Evolutionary conservation across 2,329 filamentous ascomycete species (phyloP).

Genomic region (Ascochyta clinopodiicola): DNA sequence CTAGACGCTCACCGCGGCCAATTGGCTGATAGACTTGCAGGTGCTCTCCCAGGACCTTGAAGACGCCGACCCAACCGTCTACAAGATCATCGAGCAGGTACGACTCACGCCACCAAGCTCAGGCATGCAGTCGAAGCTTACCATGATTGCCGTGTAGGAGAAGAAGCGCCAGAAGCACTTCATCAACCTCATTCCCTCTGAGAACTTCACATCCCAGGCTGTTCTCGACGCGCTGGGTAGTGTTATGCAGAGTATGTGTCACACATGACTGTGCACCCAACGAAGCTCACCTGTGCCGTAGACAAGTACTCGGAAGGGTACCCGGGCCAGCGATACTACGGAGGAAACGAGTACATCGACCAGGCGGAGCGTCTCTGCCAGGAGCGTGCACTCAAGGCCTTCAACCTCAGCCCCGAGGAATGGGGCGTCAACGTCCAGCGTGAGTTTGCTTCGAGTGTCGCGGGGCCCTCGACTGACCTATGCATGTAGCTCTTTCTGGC

Average conservation of each 20-base stretch:
- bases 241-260: constrained; percentile 52
- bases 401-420: constrained; percentile 82
- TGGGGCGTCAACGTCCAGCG: constrained; percentile 99
- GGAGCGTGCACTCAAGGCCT: constrained; percentile 87
- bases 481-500: constrained; percentile 72
- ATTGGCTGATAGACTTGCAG: constrained; percentile 55
- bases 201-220: constrained; percentile 98
- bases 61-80: constrained; percentile 85
- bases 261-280: constrained; percentile 66
- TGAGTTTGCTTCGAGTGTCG: constrained; percentile 27
- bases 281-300: constrained; percentile 51
- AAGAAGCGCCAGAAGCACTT: constrained; percentile 97
- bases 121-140: constrained; percentile 21
- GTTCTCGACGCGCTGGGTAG: constrained; percentile 94
- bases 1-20: neutral
- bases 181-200: constrained; percentile 98
- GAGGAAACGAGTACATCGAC: constrained; percentile 98
- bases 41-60: constrained; percentile 79
- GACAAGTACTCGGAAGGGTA: constrained; percentile 99
- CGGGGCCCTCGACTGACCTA: constrained; percentile 21
- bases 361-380: constrained; percentile 95
- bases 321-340: constrained; percentile 97
- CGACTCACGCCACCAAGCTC: constrained; percentile 25
- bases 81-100: constrained; percentile 90
- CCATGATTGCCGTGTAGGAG: constrained; percentile 65